phyloP scores from a whole-genome alignment of 164 flowering plant genomes.

The Aristolochia fimbriata region DNA sequence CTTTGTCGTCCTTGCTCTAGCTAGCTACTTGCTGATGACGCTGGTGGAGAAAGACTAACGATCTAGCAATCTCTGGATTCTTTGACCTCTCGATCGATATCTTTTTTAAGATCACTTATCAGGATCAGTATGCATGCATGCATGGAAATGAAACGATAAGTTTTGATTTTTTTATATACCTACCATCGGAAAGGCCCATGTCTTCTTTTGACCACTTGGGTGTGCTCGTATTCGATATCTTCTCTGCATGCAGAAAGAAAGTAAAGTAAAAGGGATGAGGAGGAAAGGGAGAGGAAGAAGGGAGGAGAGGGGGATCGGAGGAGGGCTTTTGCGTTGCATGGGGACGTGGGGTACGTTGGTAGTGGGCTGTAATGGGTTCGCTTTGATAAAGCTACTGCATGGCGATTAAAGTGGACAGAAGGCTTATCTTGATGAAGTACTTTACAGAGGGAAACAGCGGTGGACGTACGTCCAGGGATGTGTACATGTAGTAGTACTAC shows the following conservation, averaged over 20 bases:
- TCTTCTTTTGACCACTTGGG: background rate
- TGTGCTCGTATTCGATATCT: background rate
- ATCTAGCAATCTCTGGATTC: background rate
- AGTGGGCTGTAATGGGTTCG: background rate
- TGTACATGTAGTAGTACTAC: background rate
- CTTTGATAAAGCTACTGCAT: background rate
- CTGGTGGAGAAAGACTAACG: too few species aligned
- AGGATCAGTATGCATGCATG: background rate
- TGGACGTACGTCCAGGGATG: background rate
- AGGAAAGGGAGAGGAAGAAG: background rate
- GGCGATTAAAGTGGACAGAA: background rate
- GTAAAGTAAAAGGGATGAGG: background rate
- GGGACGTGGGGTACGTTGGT: too few species aligned
- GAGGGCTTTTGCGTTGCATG: too few species aligned
- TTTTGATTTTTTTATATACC: background rate
- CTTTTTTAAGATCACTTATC: background rate
- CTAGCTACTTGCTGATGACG: background rate
- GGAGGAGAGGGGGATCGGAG: too few species aligned
- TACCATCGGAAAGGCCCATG: background rate
- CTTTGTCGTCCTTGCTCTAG: background rate
- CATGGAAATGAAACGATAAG: background rate
- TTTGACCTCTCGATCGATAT: too few species aligned
- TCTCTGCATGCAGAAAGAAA: background rate
- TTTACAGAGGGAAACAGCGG: background rate
- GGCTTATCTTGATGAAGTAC: background rate